Percentiles rank a stretch among this genome's conserved stretches.
Evolutionary conservation across 2,329 filamentous ascomycete species (phyloP).

Genomic region (Plenodomus lindquistii): DNA sequence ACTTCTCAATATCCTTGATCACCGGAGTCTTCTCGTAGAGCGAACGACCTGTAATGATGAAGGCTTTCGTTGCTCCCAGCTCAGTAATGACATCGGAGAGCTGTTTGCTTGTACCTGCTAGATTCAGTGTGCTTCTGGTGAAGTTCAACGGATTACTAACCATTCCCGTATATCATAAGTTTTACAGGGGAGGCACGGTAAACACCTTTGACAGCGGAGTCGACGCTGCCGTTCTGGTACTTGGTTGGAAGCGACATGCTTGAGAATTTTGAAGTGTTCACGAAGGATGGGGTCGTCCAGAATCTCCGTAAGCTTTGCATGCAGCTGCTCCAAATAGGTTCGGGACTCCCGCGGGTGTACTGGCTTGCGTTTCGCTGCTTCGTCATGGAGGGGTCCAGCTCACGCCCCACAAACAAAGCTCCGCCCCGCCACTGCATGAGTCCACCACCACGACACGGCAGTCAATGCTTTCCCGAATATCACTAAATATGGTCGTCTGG

Average conservation of each 20-base stretch:
- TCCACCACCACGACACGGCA: conserved; percentile 24
- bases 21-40: conserved; percentile 59
- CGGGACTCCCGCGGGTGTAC: not conserved
- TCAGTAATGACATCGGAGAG: conserved; percentile 36
- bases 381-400: conserved; percentile 34
- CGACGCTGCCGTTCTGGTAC: conserved; percentile 40
- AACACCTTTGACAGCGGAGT: conserved; percentile 37
- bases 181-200: conserved; percentile 44
- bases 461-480: conserved; percentile 3
- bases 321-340: not conserved
- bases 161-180: conserved; percentile 44
- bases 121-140: conserved; percentile 2
- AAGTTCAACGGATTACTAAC: conserved; percentile 11
- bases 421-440: conserved; percentile 34
- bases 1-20: conserved; percentile 56
- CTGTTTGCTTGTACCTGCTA: conserved; percentile 38
- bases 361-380: conserved; percentile 2
- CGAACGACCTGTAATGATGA: conserved; percentile 60
- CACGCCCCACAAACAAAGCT: conserved; percentile 33
- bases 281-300: no score
- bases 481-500: not conserved
- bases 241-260: conserved; percentile 40
- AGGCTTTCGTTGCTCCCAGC: conserved; percentile 53
- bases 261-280: not conserved
- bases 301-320: not conserved